Base-by-base conservation (phyloP, 1,284 basidiomycete species). In the Rhodotorula mucilaginosa region DNA sequence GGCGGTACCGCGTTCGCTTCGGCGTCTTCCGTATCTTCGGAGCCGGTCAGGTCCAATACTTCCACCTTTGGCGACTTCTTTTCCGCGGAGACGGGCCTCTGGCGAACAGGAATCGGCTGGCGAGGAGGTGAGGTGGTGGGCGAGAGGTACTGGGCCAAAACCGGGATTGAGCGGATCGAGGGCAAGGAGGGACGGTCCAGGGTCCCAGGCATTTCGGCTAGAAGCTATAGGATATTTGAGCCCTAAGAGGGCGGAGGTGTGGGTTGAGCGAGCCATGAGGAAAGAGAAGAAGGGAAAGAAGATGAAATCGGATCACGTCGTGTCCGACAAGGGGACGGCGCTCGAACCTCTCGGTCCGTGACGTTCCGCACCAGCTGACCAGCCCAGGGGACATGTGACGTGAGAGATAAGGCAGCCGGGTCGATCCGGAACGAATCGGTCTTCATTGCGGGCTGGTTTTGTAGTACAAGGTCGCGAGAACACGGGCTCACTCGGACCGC, bases 91-190 rank as follows among this genome's bases (percentile, higher is more conserved):
- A n/a, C 8, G 16, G 57, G 26, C 26, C n/a, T 44, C 39, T 44
- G 39, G 12, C 39, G 39, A 44, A 44, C 39, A 44, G 39, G 21
- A 7, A 26, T 2, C 29, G 31, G 58, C 6, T 29, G 29, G 2
- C 16, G 5, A 19, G 64, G 44, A 13, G 46, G 15, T 1, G 63
- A 19, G 12, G 51, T 48, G 12, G 51, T 48, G 1, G 62, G 26
- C 12, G 58, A 5, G 46, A 64, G 67, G 18, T 60, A 60, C 2
- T 39, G 49, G 16, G 58, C 46, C 46, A 69, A 51, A 26, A 49
- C 58, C 8, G 63, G 63, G 12, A 69, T 51, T 5, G 68, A 69
- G 5, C 68, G 63, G 52, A 64, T 64, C 19, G 63, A n/a, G 2
- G 63, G 63, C 12, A 69, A 58, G 1, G 47, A 39, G 1, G 68